phyloP scores from a whole-genome alignment of 257 asterid species.

The Cruciata laevipes region DNA sequence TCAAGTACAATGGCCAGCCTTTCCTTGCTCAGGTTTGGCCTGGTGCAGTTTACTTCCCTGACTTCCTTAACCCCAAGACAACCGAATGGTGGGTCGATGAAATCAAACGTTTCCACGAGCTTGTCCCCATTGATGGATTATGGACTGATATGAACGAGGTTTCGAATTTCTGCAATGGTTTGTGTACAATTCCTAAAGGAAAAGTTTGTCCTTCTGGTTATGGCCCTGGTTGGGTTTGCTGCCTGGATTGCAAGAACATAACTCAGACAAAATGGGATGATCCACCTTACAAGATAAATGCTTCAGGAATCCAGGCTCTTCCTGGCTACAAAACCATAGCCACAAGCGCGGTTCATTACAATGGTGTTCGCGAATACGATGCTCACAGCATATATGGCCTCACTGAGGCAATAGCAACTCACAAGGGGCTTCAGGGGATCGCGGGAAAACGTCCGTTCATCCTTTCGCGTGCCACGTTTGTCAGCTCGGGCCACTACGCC shows the following conservation, averaged over 20 bases:
- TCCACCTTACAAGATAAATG: conserved; percentile 92
- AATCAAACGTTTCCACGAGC: conserved; percentile 68
- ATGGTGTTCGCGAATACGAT: conserved; percentile 81
- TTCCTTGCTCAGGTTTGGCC: conserved; percentile 97
- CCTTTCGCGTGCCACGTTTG: conserved; percentile 66
- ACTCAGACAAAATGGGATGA: conserved; percentile 85
- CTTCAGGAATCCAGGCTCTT: conserved; percentile 65
- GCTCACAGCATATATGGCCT: conserved; percentile 91
- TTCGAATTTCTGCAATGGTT: conserved; percentile 72
- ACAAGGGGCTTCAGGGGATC: conserved; percentile 59
- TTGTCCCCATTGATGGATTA: conserved; percentile 84
- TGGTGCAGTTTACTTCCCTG: conserved; percentile 92
- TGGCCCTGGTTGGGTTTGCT: conserved; percentile 87
- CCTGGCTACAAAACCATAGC: conserved; percentile 89
- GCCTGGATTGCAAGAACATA: conserved; percentile 80
- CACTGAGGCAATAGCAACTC: conserved; percentile 76
- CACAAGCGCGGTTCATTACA: conserved; percentile 70
- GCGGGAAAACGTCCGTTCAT: conserved; percentile 88
- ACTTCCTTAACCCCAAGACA: conserved; percentile 77
- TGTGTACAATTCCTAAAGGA: conserved; percentile 68
- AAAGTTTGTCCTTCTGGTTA: conserved; percentile 69
- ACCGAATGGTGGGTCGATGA: conserved; percentile 93
- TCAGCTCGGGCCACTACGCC: conserved; percentile 76
- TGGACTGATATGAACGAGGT: conserved; percentile 98
- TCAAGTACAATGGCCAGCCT: conserved; percentile 69